Evolutionary conservation across 345 rosid species (phyloP).

Genomic region (Heritiera littoralis): DNA sequence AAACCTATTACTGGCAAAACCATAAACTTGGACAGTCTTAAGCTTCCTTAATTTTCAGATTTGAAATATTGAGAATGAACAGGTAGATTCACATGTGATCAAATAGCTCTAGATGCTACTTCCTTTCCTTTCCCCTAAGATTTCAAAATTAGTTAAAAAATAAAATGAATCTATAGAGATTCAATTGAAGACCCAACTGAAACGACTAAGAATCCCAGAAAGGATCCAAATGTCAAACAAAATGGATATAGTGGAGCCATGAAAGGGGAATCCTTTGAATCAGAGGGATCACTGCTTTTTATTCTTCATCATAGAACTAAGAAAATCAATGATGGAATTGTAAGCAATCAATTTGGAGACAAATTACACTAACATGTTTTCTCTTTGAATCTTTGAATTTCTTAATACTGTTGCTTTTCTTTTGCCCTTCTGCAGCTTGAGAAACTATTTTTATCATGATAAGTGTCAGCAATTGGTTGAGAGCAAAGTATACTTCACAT

Average conservation of each 20-base stretch:
- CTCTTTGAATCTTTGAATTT: background rate
- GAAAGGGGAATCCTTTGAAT: background rate
- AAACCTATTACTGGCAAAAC: too few species aligned
- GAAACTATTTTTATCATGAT: background rate
- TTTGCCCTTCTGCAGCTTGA: background rate
- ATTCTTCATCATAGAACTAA: background rate
- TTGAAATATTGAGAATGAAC: background rate
- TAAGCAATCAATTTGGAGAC: background rate
- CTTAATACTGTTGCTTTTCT: background rate
- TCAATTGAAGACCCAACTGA: background rate
- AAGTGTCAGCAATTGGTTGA: background rate
- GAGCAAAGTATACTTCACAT: background rate
- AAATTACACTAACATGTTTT: background rate
- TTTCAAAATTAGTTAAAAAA: background rate
- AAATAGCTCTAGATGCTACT: background rate
- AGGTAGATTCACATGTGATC: background rate
- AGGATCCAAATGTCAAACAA: background rate
- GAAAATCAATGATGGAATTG: background rate
- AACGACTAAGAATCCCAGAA: background rate
- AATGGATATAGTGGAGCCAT: background rate
- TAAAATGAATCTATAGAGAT: background rate
- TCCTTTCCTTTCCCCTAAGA: background rate
- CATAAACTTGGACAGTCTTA: too few species aligned
- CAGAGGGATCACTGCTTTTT: background rate
- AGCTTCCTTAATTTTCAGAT: too few species aligned